Evolutionary conservation across 2,329 filamentous ascomycete genomes (phyloP).

Genomic region (Colletotrichum tofieldiae): DNA sequence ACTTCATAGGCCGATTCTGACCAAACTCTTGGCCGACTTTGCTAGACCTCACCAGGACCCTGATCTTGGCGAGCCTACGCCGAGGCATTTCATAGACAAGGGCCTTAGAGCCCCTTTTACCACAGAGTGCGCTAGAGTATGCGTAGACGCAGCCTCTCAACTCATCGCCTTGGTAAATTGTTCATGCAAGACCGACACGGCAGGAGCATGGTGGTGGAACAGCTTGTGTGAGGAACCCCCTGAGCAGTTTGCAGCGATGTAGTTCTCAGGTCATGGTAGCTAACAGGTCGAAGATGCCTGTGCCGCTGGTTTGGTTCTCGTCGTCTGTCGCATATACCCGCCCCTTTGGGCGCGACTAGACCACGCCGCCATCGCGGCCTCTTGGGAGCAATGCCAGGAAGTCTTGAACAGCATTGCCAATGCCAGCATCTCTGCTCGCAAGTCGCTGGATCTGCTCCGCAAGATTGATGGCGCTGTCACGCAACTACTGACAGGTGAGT

Average conservation of each 20-base stretch:
- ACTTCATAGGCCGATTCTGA: slow-evolving; percentile 44
- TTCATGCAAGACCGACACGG: slow-evolving; percentile 48
- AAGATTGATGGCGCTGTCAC: slow-evolving; percentile 14
- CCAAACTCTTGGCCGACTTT: slow-evolving; percentile 45
- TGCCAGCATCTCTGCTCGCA: slow-evolving; percentile 2
- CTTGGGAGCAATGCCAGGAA: slow-evolving; percentile 7
- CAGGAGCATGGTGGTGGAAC: slow-evolving; percentile 57
- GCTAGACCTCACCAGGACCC: slow-evolving; percentile 3
- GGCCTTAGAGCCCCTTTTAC: slow-evolving; percentile 9
- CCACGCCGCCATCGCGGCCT: not conserved
- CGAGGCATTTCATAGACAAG: not conserved
- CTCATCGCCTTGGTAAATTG: slow-evolving; percentile 51
- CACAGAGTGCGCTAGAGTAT: slow-evolving; percentile 50
- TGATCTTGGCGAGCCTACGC: not conserved
- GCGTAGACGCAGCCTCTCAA: slow-evolving; percentile 50
- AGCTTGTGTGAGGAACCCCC: slow-evolving; percentile 52
- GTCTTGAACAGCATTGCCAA: not conserved
- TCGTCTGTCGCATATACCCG: slow-evolving; percentile 11
- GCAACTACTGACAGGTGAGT: slow-evolving; percentile 4
- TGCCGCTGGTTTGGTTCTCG: slow-evolving; percentile 7
- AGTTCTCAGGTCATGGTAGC: not conserved
- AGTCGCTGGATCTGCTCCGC: slow-evolving; percentile 19
- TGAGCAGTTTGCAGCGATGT: too few species aligned
- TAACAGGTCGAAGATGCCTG: slow-evolving; percentile 7
- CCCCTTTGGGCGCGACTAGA: slow-evolving; percentile 7